Conservation (phyloP, 129 eudicot genomes). For the Escallonia herrerae region DNA sequence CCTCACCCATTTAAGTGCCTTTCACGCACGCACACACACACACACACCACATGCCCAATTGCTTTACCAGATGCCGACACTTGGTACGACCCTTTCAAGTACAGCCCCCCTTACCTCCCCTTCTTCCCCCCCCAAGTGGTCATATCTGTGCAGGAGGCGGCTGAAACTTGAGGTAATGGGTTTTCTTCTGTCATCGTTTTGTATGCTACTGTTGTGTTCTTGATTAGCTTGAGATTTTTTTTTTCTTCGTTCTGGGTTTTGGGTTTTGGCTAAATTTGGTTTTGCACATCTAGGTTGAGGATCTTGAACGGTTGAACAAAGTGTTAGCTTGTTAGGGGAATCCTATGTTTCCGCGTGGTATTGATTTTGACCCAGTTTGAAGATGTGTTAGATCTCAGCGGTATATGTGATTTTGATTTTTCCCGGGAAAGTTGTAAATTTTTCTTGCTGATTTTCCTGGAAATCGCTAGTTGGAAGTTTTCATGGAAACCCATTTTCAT, state of each 20-base stretch:
- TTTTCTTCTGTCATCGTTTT: background rate
- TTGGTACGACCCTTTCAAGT: background rate
- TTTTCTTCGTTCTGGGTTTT: background rate
- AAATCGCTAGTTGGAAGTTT: background rate
- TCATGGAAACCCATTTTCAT: background rate
- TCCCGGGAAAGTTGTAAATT: background rate
- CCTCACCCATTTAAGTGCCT: background rate
- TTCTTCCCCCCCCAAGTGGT: slow-evolving; percentile 13
- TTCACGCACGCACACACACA: background rate
- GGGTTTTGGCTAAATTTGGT: background rate
- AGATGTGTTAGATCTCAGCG: background rate
- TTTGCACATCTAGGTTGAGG: background rate
- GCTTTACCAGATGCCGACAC: slow-evolving; percentile 55
- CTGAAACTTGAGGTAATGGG: background rate
- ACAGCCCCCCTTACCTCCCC: slow-evolving; percentile 3
- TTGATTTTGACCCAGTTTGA: background rate
- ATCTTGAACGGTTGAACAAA: background rate
- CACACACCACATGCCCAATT: background rate
- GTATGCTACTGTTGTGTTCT: background rate
- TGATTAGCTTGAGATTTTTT: background rate
- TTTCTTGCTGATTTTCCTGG: slow-evolving; percentile 1
- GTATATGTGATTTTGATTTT: too few species aligned
- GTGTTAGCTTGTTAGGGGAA: too few species aligned
- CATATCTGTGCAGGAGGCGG: slow-evolving; percentile 5
- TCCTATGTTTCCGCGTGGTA: background rate